Evolutionary conservation across 129 eudicot genomes (phyloP), one percentile per base, ranked within the genome.

Genomic region (Artemisia tridentata): DNA sequence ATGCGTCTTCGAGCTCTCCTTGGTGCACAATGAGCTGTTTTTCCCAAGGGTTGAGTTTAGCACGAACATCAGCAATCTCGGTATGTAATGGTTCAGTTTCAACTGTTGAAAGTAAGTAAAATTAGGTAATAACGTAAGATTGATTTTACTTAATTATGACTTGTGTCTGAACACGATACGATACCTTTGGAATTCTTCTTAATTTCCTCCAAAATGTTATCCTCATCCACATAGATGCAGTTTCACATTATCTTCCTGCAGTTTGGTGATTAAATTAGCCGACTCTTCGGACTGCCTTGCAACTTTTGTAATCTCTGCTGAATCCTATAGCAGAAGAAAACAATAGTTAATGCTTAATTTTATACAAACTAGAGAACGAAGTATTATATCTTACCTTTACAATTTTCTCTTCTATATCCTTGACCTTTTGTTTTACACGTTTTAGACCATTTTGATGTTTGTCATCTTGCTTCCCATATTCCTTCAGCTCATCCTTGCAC

Each of bases 1-100:
- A 77, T 70, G 98, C 96, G 79, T 89, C 96, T 64, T 87, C 90
- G 77, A 93, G 90, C 69, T 93, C 85, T 51, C 96, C 95, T 64
- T 80, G 85, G 71, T 88, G 88, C 74, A 89, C 95, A 74, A 93
- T 87, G 73, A 93, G 63, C 46, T 93, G 86, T 66, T 85, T 86
- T 66, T 93, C 98, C 98, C 96, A 93, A 34, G 98, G 98, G 68
- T 89, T 85, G 38, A 93, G 69, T 66, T 93, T 90, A 68, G 85
- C 73, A 41, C 96, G 96, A 71, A 89, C 90, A 67, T 82, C 88
- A 17, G 84, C 77, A 70, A 89, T 84, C 81, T 93, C 92, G 50
- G 74, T 31, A 46, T 84, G 88, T 66, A 81, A 89, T 62, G 20
- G 78, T 84, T 93, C 98, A 13, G 98, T 89, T 82, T 93, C 98